phyloP scores from a whole-genome alignment of 306 rosid species.

The Sechiopsis laciniata region DNA sequence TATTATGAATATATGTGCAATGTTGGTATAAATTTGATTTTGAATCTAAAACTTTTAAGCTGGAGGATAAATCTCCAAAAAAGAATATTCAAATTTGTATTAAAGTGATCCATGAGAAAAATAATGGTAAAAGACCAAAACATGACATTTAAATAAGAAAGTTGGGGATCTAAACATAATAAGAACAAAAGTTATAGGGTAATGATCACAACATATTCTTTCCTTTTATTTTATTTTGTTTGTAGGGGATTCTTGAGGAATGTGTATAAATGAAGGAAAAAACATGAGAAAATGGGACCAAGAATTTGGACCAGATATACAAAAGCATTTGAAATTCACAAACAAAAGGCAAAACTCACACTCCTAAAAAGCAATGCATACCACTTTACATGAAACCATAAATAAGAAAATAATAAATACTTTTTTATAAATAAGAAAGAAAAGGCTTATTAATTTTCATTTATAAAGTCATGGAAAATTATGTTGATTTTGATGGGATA shows the following conservation, averaged over 20 bases:
- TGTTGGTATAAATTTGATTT: no score
- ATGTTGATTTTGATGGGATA: conserved; percentile 8
- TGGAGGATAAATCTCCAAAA: no score
- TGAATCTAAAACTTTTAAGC: no score
- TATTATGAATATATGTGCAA: no score
- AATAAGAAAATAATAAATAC: not conserved
- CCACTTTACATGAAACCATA: conserved; percentile 9
- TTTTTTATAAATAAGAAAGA: no score
- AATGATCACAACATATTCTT: no score
- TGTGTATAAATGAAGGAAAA: no score
- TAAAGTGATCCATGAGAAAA: not conserved
- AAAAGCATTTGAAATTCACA: conserved; percentile 2
- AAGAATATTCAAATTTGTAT: not conserved
- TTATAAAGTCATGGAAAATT: conserved; percentile 8
- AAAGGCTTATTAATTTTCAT: not conserved
- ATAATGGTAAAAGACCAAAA: not conserved
- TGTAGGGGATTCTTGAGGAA: not conserved
- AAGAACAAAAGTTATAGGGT: no score
- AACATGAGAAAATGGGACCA: not conserved
- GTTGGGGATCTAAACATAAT: not conserved
- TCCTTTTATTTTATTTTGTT: no score
- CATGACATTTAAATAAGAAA: not conserved
- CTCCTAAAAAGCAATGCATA: conserved; percentile 16
- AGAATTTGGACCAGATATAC: conserved; percentile 9
- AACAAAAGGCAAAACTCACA: not conserved